Conservation (phyloP, 2,329 filamentous ascomycete genomes). For the Aspergillus bombycis region DNA sequence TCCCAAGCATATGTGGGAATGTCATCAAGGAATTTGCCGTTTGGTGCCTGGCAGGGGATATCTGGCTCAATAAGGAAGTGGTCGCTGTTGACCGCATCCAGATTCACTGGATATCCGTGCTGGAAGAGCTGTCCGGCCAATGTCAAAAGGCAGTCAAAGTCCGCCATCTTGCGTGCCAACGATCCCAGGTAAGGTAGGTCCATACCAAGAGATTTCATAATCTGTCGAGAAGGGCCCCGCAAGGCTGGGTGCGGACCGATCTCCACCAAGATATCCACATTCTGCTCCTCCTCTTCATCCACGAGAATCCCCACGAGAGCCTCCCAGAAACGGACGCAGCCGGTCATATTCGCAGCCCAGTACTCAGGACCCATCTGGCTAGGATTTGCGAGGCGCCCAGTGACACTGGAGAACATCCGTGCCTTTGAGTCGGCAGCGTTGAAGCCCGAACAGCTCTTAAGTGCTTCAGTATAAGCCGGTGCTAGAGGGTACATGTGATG, state of each 20-base stretch:
- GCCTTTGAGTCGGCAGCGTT: background rate
- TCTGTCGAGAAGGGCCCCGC: slow-evolving; percentile 20
- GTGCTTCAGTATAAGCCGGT: too few relatives aligned
- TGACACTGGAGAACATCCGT: slow-evolving; percentile 16
- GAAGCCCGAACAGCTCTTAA: background rate
- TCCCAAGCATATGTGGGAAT: slow-evolving; percentile 5
- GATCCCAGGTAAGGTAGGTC: slow-evolving; percentile 6
- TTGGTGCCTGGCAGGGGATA: too few relatives aligned
- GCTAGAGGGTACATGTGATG: too few relatives aligned
- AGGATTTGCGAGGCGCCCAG: slow-evolving; percentile 1
- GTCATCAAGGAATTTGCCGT: background rate
- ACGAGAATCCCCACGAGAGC: too few relatives aligned
- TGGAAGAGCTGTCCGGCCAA: slow-evolving; percentile 5
- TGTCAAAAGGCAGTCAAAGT: background rate
- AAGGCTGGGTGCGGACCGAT: slow-evolving; percentile 26
- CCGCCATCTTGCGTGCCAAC: slow-evolving; percentile 1
- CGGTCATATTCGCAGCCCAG: slow-evolving; percentile 14
- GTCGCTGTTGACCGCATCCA: slow-evolving; percentile 4
- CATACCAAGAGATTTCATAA: background rate
- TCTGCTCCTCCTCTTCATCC: too few relatives aligned
- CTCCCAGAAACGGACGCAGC: background rate
- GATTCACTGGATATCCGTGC: background rate
- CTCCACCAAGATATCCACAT: slow-evolving; percentile 10
- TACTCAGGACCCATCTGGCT: slow-evolving; percentile 8
- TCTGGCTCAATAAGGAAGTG: background rate